Percentiles rank a stretch among this genome's conserved stretches.
Evolutionary conservation across 2,329 filamentous ascomycete genomes (phyloP).

Genomic region (Sarocladium strictum): DNA sequence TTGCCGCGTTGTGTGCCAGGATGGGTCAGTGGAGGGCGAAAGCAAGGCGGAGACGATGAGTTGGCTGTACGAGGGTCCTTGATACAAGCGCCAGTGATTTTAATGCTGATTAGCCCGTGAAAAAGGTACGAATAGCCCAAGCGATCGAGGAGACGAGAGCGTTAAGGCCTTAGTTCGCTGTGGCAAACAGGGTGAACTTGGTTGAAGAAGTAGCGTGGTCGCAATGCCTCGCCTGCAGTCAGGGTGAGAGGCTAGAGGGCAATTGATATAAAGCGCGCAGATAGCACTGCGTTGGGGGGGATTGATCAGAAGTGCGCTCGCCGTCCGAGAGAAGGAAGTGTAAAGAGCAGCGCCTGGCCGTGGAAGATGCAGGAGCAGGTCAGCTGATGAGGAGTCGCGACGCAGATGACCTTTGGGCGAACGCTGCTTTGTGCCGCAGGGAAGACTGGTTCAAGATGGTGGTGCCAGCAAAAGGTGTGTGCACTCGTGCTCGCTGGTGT

Average conservation of each 20-base stretch:
- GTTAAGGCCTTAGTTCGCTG: neutral
- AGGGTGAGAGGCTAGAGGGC: no score
- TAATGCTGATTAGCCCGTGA: neutral
- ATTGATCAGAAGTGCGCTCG: neutral
- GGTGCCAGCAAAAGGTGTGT: neutral
- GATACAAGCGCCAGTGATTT: neutral
- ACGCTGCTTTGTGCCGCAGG: neutral
- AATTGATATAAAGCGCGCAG: neutral
- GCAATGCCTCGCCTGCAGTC: no score
- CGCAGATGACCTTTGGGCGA: slow-evolving; percentile 2
- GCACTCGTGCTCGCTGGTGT: neutral
- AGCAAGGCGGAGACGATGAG: slow-evolving; percentile 8
- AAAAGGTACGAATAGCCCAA: no score
- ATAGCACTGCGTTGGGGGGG: neutral
- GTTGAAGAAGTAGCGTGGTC: no score
- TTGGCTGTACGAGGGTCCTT: slow-evolving; percentile 2
- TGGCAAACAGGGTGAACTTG: neutral
- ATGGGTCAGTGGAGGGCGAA: neutral
- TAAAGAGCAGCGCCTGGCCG: neutral
- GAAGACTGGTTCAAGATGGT: neutral
- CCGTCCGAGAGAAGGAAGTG: neutral
- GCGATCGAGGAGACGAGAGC: no score
- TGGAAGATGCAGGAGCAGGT: neutral
- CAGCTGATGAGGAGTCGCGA: neutral
- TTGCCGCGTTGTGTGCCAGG: neutral